Evolutionary conservation across 306 rosid species (phyloP).

Genomic region (Hippophae gyantsensis): DNA sequence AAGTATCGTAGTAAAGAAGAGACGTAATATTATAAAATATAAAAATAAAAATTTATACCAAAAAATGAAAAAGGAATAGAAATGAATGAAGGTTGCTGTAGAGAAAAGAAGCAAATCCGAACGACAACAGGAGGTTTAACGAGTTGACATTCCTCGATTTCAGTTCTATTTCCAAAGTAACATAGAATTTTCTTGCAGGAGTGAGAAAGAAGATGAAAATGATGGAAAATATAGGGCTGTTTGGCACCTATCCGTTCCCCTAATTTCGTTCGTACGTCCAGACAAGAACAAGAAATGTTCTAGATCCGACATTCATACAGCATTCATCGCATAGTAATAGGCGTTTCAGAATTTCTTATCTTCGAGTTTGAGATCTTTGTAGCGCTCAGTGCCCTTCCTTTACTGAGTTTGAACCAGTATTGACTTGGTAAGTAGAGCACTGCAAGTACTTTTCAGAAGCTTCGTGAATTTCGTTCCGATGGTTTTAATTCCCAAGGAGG

Average conservation of each 20-base stretch:
- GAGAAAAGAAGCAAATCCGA: conserved; percentile 46
- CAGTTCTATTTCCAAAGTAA: background rate
- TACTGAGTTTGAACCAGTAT: conserved; percentile 16
- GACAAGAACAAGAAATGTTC: conserved; percentile 36
- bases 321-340: conserved; percentile 34
- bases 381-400: conserved; percentile 13
- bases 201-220: conserved; percentile 24
- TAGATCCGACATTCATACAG: conserved; percentile 48
- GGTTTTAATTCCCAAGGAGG: conserved; percentile 17
- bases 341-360: conserved; percentile 14
- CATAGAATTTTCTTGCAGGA: conserved; percentile 7
- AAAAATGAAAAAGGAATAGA: background rate
- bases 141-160: conserved; percentile 15
- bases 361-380: conserved; percentile 36
- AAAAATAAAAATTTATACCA: conserved; percentile 7
- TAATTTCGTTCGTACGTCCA: conserved; percentile 33
- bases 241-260: conserved; percentile 34
- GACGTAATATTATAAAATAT: background rate
- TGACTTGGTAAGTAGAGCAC: conserved; percentile 25
- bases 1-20: background rate
- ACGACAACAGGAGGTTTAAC: conserved; percentile 17
- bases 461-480: conserved; percentile 10
- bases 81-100: conserved; percentile 28
- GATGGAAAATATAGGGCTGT: conserved; percentile 14
- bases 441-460: conserved; percentile 7